These are phyloP conservation scores for Ophiocordyceps australis DNA, from an alignment of 2,329 filamentous ascomycete species.

Conservation along the genomic window DNA sequence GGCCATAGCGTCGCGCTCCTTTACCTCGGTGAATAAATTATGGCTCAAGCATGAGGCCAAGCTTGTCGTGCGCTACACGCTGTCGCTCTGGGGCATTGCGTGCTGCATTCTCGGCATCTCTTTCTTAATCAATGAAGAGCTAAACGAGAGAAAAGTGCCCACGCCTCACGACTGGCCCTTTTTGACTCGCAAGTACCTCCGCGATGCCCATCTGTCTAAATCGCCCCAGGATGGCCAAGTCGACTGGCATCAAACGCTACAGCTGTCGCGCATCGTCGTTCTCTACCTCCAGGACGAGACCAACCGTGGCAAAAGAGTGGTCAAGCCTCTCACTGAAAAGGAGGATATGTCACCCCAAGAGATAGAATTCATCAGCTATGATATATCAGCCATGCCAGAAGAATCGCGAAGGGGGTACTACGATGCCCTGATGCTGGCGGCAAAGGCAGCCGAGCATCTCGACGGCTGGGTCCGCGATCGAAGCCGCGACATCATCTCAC, in stretches of 20 bases:
- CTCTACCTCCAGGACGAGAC: conserved; percentile 49
- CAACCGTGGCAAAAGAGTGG: conserved; percentile 49
- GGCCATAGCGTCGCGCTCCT: conserved; percentile 46
- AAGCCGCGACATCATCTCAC: conserved; percentile 47
- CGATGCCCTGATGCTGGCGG: conserved; percentile 61
- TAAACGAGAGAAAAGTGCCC: conserved; percentile 56
- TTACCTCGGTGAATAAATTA: conserved; percentile 60
- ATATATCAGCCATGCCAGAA: conserved; percentile 60
- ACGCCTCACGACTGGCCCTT: conserved; percentile 72
- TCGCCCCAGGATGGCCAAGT: conserved; percentile 31
- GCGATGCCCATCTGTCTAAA: conserved; percentile 42
- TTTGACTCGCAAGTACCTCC: conserved; percentile 47
- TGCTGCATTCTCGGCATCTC: conserved; percentile 40
- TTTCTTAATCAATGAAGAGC: conserved; percentile 54
- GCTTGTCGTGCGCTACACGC: conserved; percentile 48
- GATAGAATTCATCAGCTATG: conserved; percentile 43
- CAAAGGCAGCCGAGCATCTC: conserved; percentile 59
- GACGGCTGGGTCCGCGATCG: conserved; percentile 63
- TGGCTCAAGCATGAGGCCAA: conserved; percentile 56
- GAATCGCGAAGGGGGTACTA: conserved; percentile 78
- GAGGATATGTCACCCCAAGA: conserved; percentile 50
- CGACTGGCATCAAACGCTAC: conserved; percentile 52
- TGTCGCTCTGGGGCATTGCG: conserved; percentile 46
- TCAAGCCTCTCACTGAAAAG: conserved; percentile 32
- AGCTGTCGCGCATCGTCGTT: conserved; percentile 40